Evolutionary conservation across 2,329 filamentous ascomycete species (phyloP).

Genomic region (Spiromastix sp.): DNA sequence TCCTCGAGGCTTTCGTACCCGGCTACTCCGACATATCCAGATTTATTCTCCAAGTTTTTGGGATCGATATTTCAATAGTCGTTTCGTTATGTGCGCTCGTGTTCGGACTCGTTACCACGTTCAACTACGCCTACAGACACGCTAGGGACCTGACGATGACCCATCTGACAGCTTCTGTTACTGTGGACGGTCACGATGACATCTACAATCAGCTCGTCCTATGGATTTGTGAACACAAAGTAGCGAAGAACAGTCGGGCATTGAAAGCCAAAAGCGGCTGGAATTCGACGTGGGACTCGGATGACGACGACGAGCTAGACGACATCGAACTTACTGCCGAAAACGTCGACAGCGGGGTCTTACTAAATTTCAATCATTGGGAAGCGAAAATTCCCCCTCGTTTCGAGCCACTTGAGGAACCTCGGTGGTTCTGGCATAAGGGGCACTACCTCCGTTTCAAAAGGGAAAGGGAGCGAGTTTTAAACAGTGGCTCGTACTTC

Average conservation of each 20-base stretch:
- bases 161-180: constrained; percentile 36
- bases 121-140: constrained; percentile 25
- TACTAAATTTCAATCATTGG: constrained; percentile 43
- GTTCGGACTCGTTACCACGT: constrained; percentile 30
- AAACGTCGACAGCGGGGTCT: constrained; percentile 23
- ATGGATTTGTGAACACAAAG: constrained; percentile 47
- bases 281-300: constrained; percentile 42
- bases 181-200: constrained; percentile 45
- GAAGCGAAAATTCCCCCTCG: constrained; percentile 36
- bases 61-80: constrained; percentile 39
- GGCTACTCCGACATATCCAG: constrained; percentile 40
- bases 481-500: constrained; percentile 12
- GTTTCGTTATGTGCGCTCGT: constrained; percentile 34
- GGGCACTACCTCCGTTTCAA: constrained; percentile 34
- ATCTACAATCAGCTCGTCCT: constrained; percentile 51
- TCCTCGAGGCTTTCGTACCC: constrained; percentile 42
- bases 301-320: constrained; percentile 13
- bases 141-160: constrained; percentile 20
- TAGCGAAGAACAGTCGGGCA: constrained; percentile 41
- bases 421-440: constrained; percentile 33
- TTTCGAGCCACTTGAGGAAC: constrained; percentile 40
- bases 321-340: constrained; percentile 12
- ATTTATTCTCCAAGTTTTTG: constrained; percentile 31
- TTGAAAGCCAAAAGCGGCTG: constrained; percentile 48
- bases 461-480: constrained; percentile 23